Evolutionary conservation across 192 early-diverging fungal species (phyloP).

Genomic region (Coemansia sp.): DNA sequence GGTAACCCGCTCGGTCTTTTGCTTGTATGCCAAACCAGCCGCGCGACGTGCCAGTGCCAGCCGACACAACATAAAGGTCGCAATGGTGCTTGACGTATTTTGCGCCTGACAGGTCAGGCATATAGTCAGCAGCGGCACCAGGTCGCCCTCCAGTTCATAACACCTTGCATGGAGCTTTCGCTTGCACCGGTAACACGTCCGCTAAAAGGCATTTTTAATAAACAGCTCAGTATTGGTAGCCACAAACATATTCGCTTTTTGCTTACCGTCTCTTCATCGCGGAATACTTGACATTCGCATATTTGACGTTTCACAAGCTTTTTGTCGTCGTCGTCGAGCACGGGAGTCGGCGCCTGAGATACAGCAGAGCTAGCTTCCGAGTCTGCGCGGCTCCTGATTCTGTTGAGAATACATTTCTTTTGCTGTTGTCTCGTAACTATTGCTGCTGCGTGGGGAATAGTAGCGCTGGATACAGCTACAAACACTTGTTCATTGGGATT

Average conservation of each 20-base stretch:
- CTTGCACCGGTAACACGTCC: conserved; percentile 31
- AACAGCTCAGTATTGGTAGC: not conserved
- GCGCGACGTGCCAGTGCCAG: conserved; percentile 25
- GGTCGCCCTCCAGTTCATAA: conserved; percentile 15
- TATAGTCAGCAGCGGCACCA: not conserved
- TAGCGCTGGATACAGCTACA: conserved; percentile 19
- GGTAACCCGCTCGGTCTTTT: not conserved
- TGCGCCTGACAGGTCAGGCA: conserved; percentile 30
- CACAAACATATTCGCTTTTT: not conserved
- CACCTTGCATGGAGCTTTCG: conserved; percentile 30
- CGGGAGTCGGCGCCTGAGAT: not conserved
- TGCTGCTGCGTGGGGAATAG: not conserved
- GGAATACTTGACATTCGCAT: conserved; percentile 17
- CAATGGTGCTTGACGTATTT: not conserved
- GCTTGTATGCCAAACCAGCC: not conserved
- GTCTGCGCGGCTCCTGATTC: not conserved
- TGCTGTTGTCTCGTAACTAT: conserved; percentile 2
- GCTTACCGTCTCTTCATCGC: conserved; percentile 18
- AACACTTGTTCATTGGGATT: conserved; percentile 22
- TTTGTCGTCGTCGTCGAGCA: not conserved
- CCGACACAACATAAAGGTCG: conserved; percentile 10
- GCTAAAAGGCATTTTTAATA: conserved; percentile 14
- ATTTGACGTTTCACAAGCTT: not conserved
- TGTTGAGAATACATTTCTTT: not conserved
- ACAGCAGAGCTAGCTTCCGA: not conserved